Base-by-base conservation (phyloP, 1,139 yeast genomes). In the Scheffersomyces titani region DNA sequence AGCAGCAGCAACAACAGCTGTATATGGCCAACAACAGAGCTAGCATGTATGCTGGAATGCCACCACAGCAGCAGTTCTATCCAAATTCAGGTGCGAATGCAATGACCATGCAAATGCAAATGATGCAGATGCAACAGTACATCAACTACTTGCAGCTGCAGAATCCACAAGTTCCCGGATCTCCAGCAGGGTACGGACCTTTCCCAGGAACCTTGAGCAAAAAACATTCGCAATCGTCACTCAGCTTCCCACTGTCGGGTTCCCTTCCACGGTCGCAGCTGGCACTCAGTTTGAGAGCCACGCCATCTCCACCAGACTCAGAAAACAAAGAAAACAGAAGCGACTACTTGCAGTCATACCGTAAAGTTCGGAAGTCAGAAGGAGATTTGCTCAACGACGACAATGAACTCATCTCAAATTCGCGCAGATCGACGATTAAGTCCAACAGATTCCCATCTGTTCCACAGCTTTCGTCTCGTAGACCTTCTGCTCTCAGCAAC, bases 381-480 rank as follows among this genome's bases (percentile, higher is more conserved):
- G 47, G 40, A 50, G 54, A 18, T 44, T 54, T 47, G 55, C 51
- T 16, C 46, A 40, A 44, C 22, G 63, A 57, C 47, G 59, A 59
- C 16, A 65, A 64, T 22, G 69, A 63, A 51, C 65, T 76, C 52
- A 58, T 76, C 49, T 63, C 67, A 44, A 71, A 70, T 51, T 70
- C 80, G 13, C 68, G 82, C 59, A 69, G 64, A 51, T 70, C 76
- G 18, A 73, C 78, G 6, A 61, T 75, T 46, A 75, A 71, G 61
- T 72, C 80, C 6, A 76, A 67, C 56, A 67, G 82, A 54, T 75
- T 67, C 53, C 72, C 80, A 6, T 76, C 81, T 19, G 75, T 74
- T 7, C 82, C 83, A 5, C 67, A 63, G 65, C 55, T 62, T 47
- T 56, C 60, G 5, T 36, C 55, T 6, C 47, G 46, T 16, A 20